phyloP scores from a whole-genome alignment of 768 basidiomycete species.

The Exidia glandulosa region DNA sequence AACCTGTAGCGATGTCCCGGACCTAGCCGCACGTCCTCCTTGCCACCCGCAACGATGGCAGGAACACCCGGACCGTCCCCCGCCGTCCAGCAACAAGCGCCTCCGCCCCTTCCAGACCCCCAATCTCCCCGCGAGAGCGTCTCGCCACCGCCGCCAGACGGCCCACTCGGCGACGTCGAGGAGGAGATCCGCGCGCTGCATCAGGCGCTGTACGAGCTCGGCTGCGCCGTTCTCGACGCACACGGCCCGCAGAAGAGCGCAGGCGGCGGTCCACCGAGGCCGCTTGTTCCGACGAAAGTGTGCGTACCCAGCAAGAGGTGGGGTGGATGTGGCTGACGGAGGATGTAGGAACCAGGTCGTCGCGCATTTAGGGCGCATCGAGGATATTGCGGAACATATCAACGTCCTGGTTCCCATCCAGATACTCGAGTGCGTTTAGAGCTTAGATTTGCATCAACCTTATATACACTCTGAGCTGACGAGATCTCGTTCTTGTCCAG shows the following conservation, averaged over 20 bases:
- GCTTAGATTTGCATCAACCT: background rate
- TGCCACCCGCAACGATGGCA: too few relatives aligned
- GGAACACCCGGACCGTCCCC: too few relatives aligned
- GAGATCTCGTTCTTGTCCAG: slow-evolving; percentile 22
- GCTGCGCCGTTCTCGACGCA: background rate
- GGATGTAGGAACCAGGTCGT: slow-evolving; percentile 60
- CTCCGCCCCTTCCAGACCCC: background rate
- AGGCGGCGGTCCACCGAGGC: background rate
- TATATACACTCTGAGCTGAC: background rate
- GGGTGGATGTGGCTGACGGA: background rate
- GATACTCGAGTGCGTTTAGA: slow-evolving; percentile 23
- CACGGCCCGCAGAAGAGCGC: background rate
- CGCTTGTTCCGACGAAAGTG: background rate
- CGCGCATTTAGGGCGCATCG: slow-evolving; percentile 50
- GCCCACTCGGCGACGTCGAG: background rate
- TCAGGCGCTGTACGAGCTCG: background rate
- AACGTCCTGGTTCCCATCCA: slow-evolving; percentile 63
- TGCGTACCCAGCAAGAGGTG: background rate
- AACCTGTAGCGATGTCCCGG: too few relatives aligned
- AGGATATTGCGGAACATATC: slow-evolving; percentile 53
- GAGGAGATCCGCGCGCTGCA: background rate
- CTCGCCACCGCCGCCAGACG: background rate
- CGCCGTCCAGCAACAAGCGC: too few relatives aligned
- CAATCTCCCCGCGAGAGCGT: background rate
- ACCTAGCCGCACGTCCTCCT: too few relatives aligned